A percentile compares a stretch with the other conserved stretches of the same genome.
These are phyloP conservation scores for Nemophila menziesii DNA, from an alignment of 257 asterid species.

Conservation along the genomic window DNA sequence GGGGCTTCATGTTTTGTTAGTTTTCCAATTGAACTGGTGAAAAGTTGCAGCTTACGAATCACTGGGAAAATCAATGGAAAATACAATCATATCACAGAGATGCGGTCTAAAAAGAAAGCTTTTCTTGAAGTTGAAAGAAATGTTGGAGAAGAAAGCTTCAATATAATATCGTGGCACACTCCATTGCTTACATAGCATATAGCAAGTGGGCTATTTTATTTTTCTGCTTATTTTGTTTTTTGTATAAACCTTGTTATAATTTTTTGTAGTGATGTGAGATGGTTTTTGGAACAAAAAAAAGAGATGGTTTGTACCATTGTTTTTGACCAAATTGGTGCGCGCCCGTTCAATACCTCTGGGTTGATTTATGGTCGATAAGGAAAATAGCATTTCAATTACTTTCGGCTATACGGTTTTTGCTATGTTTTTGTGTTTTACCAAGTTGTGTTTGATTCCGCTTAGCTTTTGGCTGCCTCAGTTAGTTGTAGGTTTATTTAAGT, in stretches of 20 bases:
- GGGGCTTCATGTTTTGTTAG: constrained; percentile 19
- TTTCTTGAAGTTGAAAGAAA: constrained; percentile 13
- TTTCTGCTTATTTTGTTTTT: too few relatives aligned
- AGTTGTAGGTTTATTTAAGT: too few relatives aligned
- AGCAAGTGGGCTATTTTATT: too few relatives aligned
- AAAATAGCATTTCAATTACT: background rate
- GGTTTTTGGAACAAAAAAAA: too few relatives aligned
- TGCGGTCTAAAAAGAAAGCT: constrained; percentile 27
- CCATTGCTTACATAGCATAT: constrained; percentile 27
- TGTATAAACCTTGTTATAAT: constrained; percentile 7
- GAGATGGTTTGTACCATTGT: background rate
- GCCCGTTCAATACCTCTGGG: constrained; percentile 3
- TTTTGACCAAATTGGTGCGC: constrained; percentile 1
- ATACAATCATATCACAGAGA: constrained; percentile 16
- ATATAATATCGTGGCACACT: constrained; percentile 51
- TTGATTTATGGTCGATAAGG: background rate
- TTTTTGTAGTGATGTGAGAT: constrained; percentile 43
- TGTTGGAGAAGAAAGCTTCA: constrained; percentile 24
- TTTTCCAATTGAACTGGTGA: constrained; percentile 22
- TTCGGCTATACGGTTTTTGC: background rate
- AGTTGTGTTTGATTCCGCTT: too few relatives aligned
- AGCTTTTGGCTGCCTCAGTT: too few relatives aligned
- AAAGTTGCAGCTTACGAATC: constrained; percentile 37
- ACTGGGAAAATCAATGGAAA: constrained; percentile 13
- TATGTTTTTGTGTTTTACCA: too few relatives aligned